A percentile compares a stretch with the other conserved stretches of the same genome.
phyloP scores from a whole-genome alignment of 768 basidiomycete species.

The Neoboletus magnificus region DNA sequence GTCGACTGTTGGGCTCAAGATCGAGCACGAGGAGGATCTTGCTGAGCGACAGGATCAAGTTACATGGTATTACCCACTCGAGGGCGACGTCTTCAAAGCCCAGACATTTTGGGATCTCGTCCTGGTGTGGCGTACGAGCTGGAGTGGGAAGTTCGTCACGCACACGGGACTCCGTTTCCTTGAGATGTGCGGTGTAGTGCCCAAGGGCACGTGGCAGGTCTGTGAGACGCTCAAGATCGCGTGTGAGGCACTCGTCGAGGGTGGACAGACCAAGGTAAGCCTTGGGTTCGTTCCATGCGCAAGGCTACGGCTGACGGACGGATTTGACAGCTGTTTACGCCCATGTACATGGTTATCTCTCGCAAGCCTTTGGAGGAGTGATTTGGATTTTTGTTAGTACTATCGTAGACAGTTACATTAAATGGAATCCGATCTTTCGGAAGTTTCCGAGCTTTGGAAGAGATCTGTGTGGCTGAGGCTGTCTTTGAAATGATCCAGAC shows the following conservation, averaged over 20 bases:
- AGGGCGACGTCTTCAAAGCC: conserved; percentile 88
- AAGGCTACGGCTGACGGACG: background rate
- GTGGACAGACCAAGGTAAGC: conserved; percentile 81
- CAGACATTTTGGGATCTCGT: conserved; percentile 93
- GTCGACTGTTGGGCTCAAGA: conserved; percentile 76
- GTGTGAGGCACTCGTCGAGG: conserved; percentile 72
- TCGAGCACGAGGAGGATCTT: conserved; percentile 91
- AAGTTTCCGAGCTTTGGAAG: conserved; percentile 12
- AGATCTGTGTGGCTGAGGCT: conserved; percentile 22
- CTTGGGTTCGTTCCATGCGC: background rate
- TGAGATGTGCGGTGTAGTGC: conserved; percentile 76
- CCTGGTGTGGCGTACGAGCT: conserved; percentile 87
- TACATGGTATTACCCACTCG: conserved; percentile 96
- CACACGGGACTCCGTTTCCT: conserved; percentile 74
- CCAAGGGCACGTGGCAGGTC: conserved; percentile 90
- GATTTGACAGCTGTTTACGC: conserved; percentile 68
- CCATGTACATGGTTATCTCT: conserved; percentile 74
- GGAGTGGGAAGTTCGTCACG: conserved; percentile 79
- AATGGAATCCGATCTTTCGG: conserved; percentile 29
- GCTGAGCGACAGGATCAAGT: conserved; percentile 76
- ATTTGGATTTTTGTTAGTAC: background rate
- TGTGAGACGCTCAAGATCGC: conserved; percentile 86
- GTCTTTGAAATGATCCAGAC: conserved; percentile 10
- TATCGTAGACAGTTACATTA: background rate
- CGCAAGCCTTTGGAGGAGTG: conserved; percentile 43